A percentile compares a stretch with the other conserved stretches of the same genome.
phyloP scores from a whole-genome alignment of 1,284 basidiomycete species.

The Termitomyces sp. region DNA sequence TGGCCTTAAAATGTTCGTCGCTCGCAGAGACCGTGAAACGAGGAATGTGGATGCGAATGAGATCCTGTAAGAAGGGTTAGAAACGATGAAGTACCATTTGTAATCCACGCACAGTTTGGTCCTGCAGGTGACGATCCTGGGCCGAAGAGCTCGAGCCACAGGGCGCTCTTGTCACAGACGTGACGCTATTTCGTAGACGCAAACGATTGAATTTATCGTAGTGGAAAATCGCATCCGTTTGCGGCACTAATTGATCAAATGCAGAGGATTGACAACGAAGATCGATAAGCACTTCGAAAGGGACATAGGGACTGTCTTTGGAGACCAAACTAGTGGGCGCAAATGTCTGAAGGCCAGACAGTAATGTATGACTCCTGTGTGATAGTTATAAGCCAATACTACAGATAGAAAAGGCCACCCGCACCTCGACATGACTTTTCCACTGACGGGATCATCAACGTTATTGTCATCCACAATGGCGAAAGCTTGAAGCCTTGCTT shows the following conservation, averaged over 20 bases:
- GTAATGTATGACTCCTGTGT: conserved; percentile 64
- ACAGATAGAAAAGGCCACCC: background rate
- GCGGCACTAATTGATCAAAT: conserved; percentile 88
- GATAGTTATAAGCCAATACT: conserved; percentile 4
- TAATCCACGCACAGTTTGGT: conserved; percentile 60
- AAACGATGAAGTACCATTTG: background rate
- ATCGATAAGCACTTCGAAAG: conserved; percentile 87
- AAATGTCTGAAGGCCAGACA: conserved; percentile 86
- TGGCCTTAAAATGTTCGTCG: conserved; percentile 79
- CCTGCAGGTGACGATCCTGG: conserved; percentile 62
- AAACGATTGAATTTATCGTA: conserved; percentile 96
- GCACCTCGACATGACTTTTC: conserved; percentile 82
- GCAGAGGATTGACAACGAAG: conserved; percentile 74
- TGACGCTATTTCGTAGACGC: conserved; percentile 71
- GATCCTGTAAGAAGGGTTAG: conserved; percentile 50
- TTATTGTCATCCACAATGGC: conserved; percentile 79
- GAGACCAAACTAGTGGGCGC: conserved; percentile 55
- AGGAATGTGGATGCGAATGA: conserved; percentile 77
- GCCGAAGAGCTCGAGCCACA: conserved; percentile 20
- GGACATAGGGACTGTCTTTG: conserved; percentile 54
- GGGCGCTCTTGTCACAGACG: conserved; percentile 35
- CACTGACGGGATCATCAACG: conserved; percentile 80
- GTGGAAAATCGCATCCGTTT: conserved; percentile 81
- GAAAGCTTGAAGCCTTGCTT: conserved; percentile 80
- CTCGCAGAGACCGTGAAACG: conserved; percentile 88